Evolutionary conservation across 2,329 filamentous ascomycete genomes (phyloP), one percentile per base, ranked within the genome.

Genomic region (Colletotrichum australisinense): DNA sequence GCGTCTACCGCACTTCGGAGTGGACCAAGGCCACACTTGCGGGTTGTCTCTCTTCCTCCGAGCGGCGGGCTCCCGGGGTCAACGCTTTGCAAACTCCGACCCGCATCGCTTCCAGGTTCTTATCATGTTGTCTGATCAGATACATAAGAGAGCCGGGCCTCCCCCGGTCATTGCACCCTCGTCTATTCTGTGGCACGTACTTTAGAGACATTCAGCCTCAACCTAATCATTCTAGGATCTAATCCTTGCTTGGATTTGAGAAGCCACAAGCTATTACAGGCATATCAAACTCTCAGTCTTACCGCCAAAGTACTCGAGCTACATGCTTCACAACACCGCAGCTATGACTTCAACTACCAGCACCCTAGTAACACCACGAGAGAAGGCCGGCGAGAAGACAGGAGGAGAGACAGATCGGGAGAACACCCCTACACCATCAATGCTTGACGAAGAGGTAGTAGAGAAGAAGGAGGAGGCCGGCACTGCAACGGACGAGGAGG

Each of bases 401-500:
- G 63, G 67, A 11, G 71, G 67, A 16, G 71, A 74, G 35, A 72
- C 53, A 14, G 67, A 69, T 11, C 56, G 63, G 9, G 72, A 74
- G 4, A 68, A 59, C 28, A 72, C 72, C 8, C 72, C 72, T 19
- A 66, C 72, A 38, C 73, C 74, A 24, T 75, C 74, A 3, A 46
- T 71, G n/a, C 57, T 71, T 22, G 67, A 59, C 0, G 69, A 73
- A 30, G 69, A 63, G 1, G 52, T 46, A 12, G 56, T 68, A 24
- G 66, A 64, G 12, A 73, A 66, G 62, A 74, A 73, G 59, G 68
- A 73, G 42, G 63, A 73, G 3, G 35, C 56, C 22, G 73, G 67
- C 30, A 38, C 22, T 8, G 66, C 63, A 2, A 68, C 73, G 14
- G 74, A 75, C 5, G 74, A 75, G 22, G 74, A 75, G 22, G 53